Conservation (phyloP, 306 rosid species). For the Dalbergia cochinchinensis region DNA sequence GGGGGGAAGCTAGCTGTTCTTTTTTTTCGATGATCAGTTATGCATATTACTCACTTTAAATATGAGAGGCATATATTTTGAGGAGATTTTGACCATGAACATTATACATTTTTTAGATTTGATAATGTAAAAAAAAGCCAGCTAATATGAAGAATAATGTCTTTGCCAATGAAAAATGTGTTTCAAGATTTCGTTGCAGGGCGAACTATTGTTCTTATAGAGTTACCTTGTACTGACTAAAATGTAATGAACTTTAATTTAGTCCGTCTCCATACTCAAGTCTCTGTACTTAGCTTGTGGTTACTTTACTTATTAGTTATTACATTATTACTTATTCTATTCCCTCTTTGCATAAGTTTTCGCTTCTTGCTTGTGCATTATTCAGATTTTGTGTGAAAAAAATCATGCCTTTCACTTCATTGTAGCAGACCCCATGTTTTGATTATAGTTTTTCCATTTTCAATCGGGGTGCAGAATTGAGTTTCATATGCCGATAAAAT, state of each 20-base stretch:
- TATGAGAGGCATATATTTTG: constrained; percentile 15
- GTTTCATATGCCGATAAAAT: not conserved
- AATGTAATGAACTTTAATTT: constrained; percentile 2
- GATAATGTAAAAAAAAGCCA: constrained; percentile 15
- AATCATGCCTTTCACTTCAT: not conserved
- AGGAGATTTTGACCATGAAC: constrained; percentile 16
- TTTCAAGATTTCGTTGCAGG: not conserved
- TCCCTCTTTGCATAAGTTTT: not conserved
- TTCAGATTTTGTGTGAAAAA: not conserved
- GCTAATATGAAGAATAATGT: not conserved
- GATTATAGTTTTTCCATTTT: not conserved
- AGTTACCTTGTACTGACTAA: not conserved
- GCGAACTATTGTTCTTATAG: not conserved
- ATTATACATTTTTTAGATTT: not conserved
- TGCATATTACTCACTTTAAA: constrained; percentile 3
- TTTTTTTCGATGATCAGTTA: too few relatives aligned
- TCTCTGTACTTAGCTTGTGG: not conserved
- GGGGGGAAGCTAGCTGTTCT: too few relatives aligned
- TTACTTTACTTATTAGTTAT: not conserved
- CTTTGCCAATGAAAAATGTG: not conserved
- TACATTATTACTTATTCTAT: constrained; percentile 4
- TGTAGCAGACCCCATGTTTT: not conserved
- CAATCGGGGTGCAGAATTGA: not conserved
- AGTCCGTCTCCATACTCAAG: not conserved
- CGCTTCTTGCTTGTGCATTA: not conserved